Base-by-base conservation (phyloP, 805 yeast species). In the Sugiyamaella qingdaonensis region DNA sequence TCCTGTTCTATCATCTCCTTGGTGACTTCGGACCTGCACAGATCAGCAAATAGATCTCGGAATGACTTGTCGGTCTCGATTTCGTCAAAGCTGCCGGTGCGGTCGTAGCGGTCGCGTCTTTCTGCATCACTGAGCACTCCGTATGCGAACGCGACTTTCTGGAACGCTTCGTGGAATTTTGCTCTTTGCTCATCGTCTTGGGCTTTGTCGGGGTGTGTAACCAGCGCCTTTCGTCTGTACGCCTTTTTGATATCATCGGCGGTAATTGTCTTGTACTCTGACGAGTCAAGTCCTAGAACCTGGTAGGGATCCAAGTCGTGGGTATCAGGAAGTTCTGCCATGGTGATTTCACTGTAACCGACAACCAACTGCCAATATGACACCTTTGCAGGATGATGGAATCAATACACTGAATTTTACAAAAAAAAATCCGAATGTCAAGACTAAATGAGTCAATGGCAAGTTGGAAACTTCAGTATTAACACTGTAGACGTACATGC, bases 81-180 rank as follows among this genome's bases (percentile, higher is more conserved):
- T 1, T 77, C 82, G 7, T 74, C 78, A 31, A 83, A 63, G 1
- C 81, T 74, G 0, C 95, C 96, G 0, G 92, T 85, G n/a, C 67
- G 64, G 61, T 89, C 96, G 63, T 80, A 89, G 18, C 78, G 67
- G 43, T 72, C 72, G 29, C 88, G 73, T 57, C 79, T 77, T 35
- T 68, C 65, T 0, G 76, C 71, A 62, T 89, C 94, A 27, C 80
- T 73, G 24, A 89, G 70, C 0, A 89, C 75, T 42, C 84, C 73
- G 65, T 86, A 88, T 18, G 95, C 84, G 61, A 87, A 83, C 64
- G 88, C 91, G 16, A 89, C 76, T 59, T 79, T 70, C 48, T 88
- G 86, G 66, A 90, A 89, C 56, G 61, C 61, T n/a, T 34, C 46
- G 51, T 69, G 72, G 34, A 75, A 66, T 47, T 62, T 69, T 10